Base-by-base conservation (phyloP, 192 early-diverging fungal species). In the Thamnidium elegans region DNA sequence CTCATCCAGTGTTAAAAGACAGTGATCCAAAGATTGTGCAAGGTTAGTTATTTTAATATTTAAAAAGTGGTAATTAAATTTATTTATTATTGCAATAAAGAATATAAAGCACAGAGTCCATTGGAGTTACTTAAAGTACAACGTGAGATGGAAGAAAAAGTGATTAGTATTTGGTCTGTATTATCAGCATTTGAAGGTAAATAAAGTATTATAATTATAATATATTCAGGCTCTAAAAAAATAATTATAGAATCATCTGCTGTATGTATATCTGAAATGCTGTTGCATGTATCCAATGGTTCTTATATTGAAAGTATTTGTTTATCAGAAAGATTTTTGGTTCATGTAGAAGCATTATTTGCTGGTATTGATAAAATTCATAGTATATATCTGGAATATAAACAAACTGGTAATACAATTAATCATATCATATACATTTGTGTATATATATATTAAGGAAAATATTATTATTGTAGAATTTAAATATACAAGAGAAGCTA, bases 201-300 rank as follows among this genome's bases (percentile, higher is more conserved):
- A 21, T 62, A 44, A 30, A 32, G 7, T 34, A 14, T 50, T 43
- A 31, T 46, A 56, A 23, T 14, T 30, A 30, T 21, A 32, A 39
- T 32, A 7, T 13, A 45, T 47, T 4, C 21, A 13, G 17, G 6
- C 42, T 26, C n/a, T 32, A 21, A 63, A 51, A 61, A 15, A 7
- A 15, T 31, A 17, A 15, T 34, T 50, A 26, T 26, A 73, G 97
- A 99, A 74, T 93, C 93, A 4, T 90, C 92, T 4, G 95, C 95
- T 3, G 89, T 92, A 3, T 97, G 93, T 74, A 97, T 99, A 58
- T 92, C 92, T 15, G 93, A 94, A 58, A 99, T 97, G 90, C 74
- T 99, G 34, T 71, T 95, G 46, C 89, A 93, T 69, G 90, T 97
- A 47, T 91, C 94, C 8, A 89, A 92, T 65, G 89, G 92, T 36